Conservation (phyloP, 345 rosid species). For the Erysimum cheiranthoides region DNA sequence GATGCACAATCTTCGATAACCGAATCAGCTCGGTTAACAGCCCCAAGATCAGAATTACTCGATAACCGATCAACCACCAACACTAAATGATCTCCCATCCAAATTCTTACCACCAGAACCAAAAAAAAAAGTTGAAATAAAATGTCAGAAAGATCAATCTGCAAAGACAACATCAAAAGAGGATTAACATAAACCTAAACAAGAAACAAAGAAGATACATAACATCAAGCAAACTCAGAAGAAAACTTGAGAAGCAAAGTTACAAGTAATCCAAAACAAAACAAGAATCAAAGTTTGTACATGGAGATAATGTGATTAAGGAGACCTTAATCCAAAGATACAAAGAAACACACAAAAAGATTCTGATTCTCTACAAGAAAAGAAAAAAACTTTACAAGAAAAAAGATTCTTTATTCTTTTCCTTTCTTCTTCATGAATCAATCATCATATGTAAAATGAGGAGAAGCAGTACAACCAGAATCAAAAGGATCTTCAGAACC, state of each 20-base stretch:
- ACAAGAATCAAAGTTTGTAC: constrained; percentile 16
- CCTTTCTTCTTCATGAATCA: constrained; percentile 44
- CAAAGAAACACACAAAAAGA: constrained; percentile 38
- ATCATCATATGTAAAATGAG: constrained; percentile 84
- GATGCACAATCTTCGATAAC: constrained; percentile 36
- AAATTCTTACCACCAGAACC: constrained; percentile 38
- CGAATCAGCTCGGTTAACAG: constrained; percentile 29
- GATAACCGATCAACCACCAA: constrained; percentile 65
- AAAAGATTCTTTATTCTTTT: constrained; percentile 22
- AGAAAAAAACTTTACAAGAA: constrained; percentile 31
- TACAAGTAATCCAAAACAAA: constrained; percentile 5
- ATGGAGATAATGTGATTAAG: constrained; percentile 30
- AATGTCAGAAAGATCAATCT: not conserved
- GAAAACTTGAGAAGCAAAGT: constrained; percentile 8
- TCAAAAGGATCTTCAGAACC: constrained; percentile 91
- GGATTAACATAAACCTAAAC: not conserved
- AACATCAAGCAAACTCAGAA: constrained; percentile 13
- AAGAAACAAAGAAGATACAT: constrained; percentile 13
- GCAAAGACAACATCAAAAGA: not conserved
- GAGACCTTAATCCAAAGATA: constrained; percentile 1
- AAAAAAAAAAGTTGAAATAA: not conserved
- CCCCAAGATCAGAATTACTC: constrained; percentile 58
- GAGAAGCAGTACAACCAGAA: constrained; percentile 85
- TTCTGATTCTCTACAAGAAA: constrained; percentile 54
- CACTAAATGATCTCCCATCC: constrained; percentile 82